Percentiles rank a stretch among this genome's conserved stretches.
Evolutionary conservation across 352 stramenopile genomes (phyloP).

Genomic region (Phytophthora constricta): DNA sequence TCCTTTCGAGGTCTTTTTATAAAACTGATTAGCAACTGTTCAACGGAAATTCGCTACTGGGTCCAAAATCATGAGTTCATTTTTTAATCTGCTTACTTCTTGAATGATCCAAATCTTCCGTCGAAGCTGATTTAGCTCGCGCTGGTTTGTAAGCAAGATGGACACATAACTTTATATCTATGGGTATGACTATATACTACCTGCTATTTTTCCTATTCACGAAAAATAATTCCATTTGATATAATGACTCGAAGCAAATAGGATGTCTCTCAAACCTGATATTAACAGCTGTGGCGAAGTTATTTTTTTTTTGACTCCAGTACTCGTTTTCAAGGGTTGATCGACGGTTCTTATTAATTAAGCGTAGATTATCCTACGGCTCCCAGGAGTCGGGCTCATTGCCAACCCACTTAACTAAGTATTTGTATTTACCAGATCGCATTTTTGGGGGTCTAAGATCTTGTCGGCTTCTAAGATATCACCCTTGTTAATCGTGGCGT

Average conservation of each 20-base stretch:
- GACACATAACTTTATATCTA: constrained; percentile 12
- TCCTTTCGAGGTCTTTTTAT: not conserved
- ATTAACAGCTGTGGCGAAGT: too few relatives aligned
- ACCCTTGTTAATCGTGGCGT: constrained; percentile 14
- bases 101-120: constrained; percentile 18
- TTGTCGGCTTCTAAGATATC: constrained; percentile 34
- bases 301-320: not conserved
- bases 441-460: constrained; percentile 16
- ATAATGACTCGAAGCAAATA: constrained; percentile 8
- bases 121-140: constrained; percentile 7
- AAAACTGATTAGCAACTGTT: constrained; percentile 9
- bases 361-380: constrained; percentile 24
- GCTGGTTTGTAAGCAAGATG: constrained; percentile 6
- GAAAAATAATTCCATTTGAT: constrained; percentile 4
- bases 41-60: constrained; percentile 8
- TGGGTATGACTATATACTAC: constrained; percentile 7
- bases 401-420: constrained; percentile 32
- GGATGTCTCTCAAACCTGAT: constrained; percentile 3
- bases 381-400: constrained; percentile 31
- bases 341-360: constrained; percentile 23
- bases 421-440: constrained; percentile 33
- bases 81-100: constrained; percentile 12
- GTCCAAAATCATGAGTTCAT: constrained; percentile 8
- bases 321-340: not conserved
- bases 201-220: not conserved